Evolutionary conservation across 2,329 filamentous ascomycete species (phyloP), one percentile per base, ranked within the genome.

Genomic region (Chrysoporthe deuterocubensis): DNA sequence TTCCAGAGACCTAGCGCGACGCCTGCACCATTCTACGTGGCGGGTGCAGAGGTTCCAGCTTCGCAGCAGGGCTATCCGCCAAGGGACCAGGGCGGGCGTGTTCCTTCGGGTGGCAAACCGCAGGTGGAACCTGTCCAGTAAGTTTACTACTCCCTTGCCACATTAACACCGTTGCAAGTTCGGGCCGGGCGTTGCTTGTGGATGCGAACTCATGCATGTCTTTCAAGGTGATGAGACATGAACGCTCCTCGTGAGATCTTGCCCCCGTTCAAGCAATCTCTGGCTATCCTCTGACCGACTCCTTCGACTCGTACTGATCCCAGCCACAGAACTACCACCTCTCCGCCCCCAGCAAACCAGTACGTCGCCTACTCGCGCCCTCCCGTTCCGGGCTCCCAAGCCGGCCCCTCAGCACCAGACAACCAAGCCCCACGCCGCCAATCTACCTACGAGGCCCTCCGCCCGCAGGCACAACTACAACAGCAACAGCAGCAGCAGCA

Each of bases 11-110:
- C 83, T 42, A 80, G 83, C 9, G 82, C 81, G 42, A 81, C 81
- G 4, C 81, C 85, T 14, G 85, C 87, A 13, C 88, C 89, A 2
- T 92, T 92, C 75, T 92, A 92, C 74, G 81, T 90, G 58, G 86
- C 87, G 66, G 89, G 89, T 56, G 76, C 83, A 57, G 85, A 87
- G 69, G 81, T 87, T 21, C 82, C 73, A 62, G n/a, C 71, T 48
- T 46, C 70, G 57, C 79, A 79, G 64, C 84, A 85, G 69, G 80
- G 83, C 67, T 85, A 86, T 68, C 83, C 87, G 4, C 84, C 82
- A 26, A 80, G 83, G 69, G 84, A 87, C 42, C 80, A 84, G 67
- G 82, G 83, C 44, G 83, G 85, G 56, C 81, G 83, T 26, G 75
- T 84, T 70, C 81, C 82, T 2, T 79, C 82, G 8, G 80, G 77